A percentile compares a stretch with the other conserved stretches of the same genome.
phyloP scores from a whole-genome alignment of 164 flowering plant species.

The Vitis riparia region DNA sequence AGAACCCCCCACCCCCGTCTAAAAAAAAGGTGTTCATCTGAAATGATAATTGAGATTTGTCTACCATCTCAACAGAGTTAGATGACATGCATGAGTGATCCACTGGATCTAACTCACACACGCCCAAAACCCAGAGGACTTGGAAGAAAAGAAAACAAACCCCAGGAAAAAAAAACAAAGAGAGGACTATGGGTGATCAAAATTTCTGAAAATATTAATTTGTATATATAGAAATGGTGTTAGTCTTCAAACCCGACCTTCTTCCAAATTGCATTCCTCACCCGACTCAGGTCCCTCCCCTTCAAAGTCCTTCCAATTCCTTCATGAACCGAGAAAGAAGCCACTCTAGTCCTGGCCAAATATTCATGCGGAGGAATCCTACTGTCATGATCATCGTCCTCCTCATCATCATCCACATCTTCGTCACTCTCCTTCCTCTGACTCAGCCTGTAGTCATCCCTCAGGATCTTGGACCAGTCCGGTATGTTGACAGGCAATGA shows the following conservation, averaged over 20 bases:
- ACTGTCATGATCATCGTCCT: constrained; percentile 2
- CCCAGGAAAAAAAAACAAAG: not conserved
- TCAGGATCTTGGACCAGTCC: constrained; percentile 46
- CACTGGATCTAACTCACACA: too few species aligned
- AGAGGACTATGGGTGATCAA: not conserved
- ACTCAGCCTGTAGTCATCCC: constrained; percentile 12
- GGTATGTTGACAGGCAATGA: constrained; percentile 47
- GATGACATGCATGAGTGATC: not conserved
- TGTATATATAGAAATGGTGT: not conserved
- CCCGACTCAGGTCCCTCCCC: constrained; percentile 42
- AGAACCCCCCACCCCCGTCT: too few species aligned
- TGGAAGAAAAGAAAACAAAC: too few species aligned
- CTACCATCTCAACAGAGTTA: not conserved
- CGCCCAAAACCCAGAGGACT: too few species aligned
- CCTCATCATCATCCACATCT: constrained; percentile 1
- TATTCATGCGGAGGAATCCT: constrained; percentile 48
- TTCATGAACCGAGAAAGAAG: constrained; percentile 48
- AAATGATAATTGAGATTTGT: not conserved
- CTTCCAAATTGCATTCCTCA: constrained; percentile 48
- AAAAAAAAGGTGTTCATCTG: not conserved
- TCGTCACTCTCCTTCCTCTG: constrained; percentile 7
- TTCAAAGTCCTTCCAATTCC: constrained; percentile 49
- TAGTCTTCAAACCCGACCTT: constrained; percentile 43
- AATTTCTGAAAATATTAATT: not conserved
- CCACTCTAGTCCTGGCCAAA: constrained; percentile 38